phyloP scores from a whole-genome alignment of 2,329 filamentous ascomycete species.

The Diaporthe australafricana region DNA sequence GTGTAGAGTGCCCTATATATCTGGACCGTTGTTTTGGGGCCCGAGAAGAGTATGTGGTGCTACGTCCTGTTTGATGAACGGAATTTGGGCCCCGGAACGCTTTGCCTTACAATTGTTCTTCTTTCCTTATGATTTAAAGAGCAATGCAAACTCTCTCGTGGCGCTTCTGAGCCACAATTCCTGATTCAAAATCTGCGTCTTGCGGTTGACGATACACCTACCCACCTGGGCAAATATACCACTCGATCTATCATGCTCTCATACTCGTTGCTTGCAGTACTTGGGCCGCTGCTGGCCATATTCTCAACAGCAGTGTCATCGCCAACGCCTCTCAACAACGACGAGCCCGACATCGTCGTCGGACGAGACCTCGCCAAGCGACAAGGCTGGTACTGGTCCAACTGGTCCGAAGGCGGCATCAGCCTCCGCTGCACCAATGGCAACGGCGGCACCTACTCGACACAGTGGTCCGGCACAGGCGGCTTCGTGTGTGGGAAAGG shows the following conservation, averaged over 20 bases:
- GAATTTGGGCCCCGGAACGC: no score
- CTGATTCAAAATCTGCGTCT: neutral
- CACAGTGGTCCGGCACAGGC: conserved; percentile 58
- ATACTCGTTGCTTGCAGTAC: neutral
- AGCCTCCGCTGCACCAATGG: conserved; percentile 56
- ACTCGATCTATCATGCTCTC: neutral
- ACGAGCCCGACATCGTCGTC: conserved; percentile 13
- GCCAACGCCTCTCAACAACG: neutral
- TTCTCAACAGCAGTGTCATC: neutral
- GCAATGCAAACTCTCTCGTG: neutral
- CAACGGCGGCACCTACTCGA: conserved; percentile 53
- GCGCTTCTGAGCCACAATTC: neutral
- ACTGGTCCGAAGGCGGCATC: conserved; percentile 56
- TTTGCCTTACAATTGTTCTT: no score
- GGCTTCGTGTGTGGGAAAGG: conserved; percentile 71
- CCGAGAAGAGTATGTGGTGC: neutral
- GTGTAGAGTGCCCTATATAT: neutral
- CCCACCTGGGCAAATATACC: neutral
- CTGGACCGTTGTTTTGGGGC: neutral
- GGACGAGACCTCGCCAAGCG: conserved; percentile 38
- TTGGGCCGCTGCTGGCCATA: neutral
- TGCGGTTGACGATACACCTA: neutral
- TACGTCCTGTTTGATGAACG: no score
- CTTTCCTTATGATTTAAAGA: neutral
- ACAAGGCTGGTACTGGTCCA: conserved; percentile 57